Base-by-base conservation (phyloP, 768 basidiomycete species). In the Rhodotorula kratochvilovae region DNA sequence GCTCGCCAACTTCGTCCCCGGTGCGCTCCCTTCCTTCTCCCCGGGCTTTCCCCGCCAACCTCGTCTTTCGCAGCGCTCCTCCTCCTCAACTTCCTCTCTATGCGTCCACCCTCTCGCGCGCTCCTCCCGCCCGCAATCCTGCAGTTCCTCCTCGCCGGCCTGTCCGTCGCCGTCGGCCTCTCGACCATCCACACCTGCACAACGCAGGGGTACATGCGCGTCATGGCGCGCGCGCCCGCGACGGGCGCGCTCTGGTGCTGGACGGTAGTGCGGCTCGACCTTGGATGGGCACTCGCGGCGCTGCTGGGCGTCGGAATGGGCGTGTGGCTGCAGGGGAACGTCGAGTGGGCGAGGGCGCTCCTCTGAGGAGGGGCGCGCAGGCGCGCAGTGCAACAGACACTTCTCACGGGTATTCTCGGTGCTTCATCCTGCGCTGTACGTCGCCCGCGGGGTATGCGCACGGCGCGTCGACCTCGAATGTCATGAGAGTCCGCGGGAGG, bases 221-320 rank as follows among this genome's bases (percentile, higher is more conserved):
- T 72, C 50, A 72, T 75, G 65, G 61, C 55, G 12, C 70, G 63
- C 23, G 74, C 74, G 15, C 70, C 70, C 2, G 56, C 51, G 16
- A 21, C 68, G 8, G 73, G 70, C 3, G 46, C 42, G 25, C 27
- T 75, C 29, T 75, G 73, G 73, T 68, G 67, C 35, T 75, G 73
- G 73, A 69, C 55, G 27, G 63, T 69, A 5, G 74, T 75, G 29
- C n/a, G 58, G 59, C 60, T 75, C 59, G 70, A 72, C 27, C 50
- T 72, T 12, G 63, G 15, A 5, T 75, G 70, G 70, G 65, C 70
- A 0, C 46, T 64, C 6, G 51, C 29, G 13, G 63, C 54, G 36
- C 33, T 71, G 6, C 45, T 39, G 16, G 70, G 67, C 0, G 74
- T 75, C 10, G 70, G 61, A 3, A 33, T 57, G 8, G 64, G 65